Conservation (phyloP, 179 eudicot species). For the Vitellaria paradoxa region DNA sequence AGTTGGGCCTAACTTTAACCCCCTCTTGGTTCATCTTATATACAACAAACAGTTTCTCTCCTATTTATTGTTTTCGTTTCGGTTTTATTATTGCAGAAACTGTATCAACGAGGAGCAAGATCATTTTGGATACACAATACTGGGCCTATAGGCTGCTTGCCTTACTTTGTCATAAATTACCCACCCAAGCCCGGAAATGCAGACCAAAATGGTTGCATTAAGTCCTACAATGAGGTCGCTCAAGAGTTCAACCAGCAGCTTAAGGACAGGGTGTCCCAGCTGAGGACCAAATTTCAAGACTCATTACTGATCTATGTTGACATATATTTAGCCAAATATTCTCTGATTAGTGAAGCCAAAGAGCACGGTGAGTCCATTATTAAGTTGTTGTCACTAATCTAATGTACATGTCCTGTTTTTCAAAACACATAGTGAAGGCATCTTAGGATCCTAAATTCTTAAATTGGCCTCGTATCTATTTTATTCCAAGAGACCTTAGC, state of each 20-base stretch:
- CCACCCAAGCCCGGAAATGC: conserved; percentile 25
- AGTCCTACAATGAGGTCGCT: conserved; percentile 33
- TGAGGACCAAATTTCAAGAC: conserved; percentile 21
- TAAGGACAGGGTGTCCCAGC: conserved; percentile 22
- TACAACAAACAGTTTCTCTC: too few relatives aligned
- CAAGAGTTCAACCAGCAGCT: conserved; percentile 33
- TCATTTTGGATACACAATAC: conserved; percentile 37
- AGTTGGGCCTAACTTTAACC: too few relatives aligned
- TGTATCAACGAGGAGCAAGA: conserved; percentile 32
- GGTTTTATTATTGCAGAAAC: conserved; percentile 16
- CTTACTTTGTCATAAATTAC: conserved; percentile 14
- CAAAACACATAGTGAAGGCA: background rate
- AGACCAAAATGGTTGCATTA: conserved; percentile 31
- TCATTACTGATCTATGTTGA: conserved; percentile 30
- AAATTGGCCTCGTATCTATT: background rate
- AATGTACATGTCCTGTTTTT: too few relatives aligned
- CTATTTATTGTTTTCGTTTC: background rate
- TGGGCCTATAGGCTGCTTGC: conserved; percentile 39
- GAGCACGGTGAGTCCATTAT: conserved; percentile 18
- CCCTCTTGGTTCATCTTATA: too few relatives aligned
- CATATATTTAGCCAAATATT: conserved; percentile 27
- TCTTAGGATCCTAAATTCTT: too few relatives aligned
- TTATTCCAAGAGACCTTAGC: background rate
- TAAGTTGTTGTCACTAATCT: too few relatives aligned
- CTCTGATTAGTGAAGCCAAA: conserved; percentile 27